Percentiles rank a stretch among this genome's conserved stretches.
These are phyloP conservation scores for Rubroshorea leprosula DNA, from an alignment of 345 rosid species.

Conservation along the genomic window DNA sequence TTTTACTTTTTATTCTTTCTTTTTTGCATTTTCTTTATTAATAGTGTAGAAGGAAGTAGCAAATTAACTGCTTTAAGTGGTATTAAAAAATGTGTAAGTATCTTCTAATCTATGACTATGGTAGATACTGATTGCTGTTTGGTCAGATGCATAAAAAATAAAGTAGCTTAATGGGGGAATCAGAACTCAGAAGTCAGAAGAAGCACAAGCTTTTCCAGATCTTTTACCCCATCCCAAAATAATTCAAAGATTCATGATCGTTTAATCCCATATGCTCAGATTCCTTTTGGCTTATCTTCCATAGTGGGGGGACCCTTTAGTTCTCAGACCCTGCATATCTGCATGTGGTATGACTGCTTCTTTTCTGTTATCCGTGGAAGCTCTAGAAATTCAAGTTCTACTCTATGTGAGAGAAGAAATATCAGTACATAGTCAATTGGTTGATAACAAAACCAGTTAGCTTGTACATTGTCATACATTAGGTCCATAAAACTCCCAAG, in stretches of 20 bases:
- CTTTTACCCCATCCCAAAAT: conserved; percentile 13
- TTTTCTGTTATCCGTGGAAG: conserved; percentile 8
- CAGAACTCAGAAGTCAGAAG: conserved; percentile 10
- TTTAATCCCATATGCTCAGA: conserved; percentile 19
- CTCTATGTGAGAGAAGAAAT: not conserved
- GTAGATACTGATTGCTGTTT: not conserved
- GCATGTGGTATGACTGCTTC: conserved; percentile 38
- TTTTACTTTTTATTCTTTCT: not conserved
- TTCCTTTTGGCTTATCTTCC: conserved; percentile 1
- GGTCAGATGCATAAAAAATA: conserved; percentile 3
- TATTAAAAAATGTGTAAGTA: not conserved
- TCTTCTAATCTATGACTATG: not conserved
- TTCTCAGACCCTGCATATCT: conserved; percentile 27
- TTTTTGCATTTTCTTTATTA: not conserved
- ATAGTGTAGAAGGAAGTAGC: not conserved
- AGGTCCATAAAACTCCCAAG: conserved; percentile 23
- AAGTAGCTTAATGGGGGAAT: conserved; percentile 15
- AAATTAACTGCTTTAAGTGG: not conserved
- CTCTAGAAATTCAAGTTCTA: conserved; percentile 6
- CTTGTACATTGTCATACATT: conserved; percentile 34
- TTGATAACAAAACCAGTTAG: conserved; percentile 18
- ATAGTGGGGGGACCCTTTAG: conserved; percentile 28
- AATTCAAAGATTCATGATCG: conserved; percentile 11
- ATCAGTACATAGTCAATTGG: no score
- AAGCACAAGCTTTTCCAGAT: conserved; percentile 9